These are phyloP conservation scores for Ogataea trehalophila DNA, from an alignment of 805 yeast species.

Conservation along the genomic window DNA sequence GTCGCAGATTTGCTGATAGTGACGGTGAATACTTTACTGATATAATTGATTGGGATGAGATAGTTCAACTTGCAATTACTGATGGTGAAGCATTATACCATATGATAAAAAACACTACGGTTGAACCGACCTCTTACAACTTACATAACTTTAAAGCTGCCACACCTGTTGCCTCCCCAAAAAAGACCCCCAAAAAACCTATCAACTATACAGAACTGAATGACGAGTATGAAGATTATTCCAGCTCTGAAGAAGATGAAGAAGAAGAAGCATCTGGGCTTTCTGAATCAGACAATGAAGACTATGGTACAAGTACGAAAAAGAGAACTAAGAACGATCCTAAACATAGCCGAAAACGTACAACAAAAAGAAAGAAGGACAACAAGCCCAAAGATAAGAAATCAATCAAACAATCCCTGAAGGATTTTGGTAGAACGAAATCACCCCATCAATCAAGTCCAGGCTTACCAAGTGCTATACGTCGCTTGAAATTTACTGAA, in stretches of 20 bases:
- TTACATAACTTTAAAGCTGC: not conserved
- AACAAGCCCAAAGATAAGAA: not conserved
- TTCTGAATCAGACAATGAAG: not conserved
- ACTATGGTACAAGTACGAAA: too few species aligned
- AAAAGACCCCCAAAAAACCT: slow-evolving; percentile 12
- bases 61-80: slow-evolving; percentile 20
- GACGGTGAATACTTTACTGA: slow-evolving; percentile 32
- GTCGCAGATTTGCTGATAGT: slow-evolving; percentile 39
- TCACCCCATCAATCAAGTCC: not conserved
- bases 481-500: slow-evolving; percentile 13
- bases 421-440: too few species aligned
- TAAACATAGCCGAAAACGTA: too few species aligned
- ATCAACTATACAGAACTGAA: slow-evolving; percentile 2
- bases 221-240: too few species aligned
- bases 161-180: slow-evolving; percentile 2
- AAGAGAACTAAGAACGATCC: too few species aligned
- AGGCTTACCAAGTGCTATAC: slow-evolving; percentile 12
- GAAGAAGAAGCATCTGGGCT: slow-evolving; percentile 1
- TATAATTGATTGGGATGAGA: slow-evolving; percentile 36
- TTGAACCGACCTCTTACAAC: slow-evolving; percentile 23
- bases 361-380: not conserved
- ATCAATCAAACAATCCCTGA: not conserved
- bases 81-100: slow-evolving; percentile 31
- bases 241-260: too few species aligned
- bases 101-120: slow-evolving; percentile 27